These are phyloP conservation scores for Penicillium argentinense DNA, from an alignment of 495 filamentous ascomycete genomes.

Conservation along the genomic window DNA sequence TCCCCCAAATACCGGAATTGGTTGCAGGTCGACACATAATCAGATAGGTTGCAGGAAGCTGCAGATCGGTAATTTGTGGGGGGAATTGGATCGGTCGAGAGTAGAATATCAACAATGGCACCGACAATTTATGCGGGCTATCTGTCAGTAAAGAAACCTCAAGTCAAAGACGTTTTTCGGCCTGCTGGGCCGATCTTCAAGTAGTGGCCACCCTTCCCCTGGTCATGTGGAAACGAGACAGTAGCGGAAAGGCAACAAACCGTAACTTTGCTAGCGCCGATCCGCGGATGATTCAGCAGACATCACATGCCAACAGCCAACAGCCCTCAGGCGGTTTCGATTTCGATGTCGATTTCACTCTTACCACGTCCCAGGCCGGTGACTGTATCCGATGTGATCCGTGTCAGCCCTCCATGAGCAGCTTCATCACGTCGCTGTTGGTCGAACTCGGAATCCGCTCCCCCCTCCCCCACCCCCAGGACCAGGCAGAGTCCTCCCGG, in stretches of 20 bases:
- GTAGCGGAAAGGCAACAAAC: too few species aligned
- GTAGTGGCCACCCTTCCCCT: too few species aligned
- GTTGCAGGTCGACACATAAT: neutral
- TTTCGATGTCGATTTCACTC: conserved; percentile 3
- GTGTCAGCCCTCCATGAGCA: conserved; percentile 58
- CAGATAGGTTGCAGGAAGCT: conserved; percentile 4
- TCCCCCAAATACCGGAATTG: neutral
- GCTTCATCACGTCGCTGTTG: conserved; percentile 69
- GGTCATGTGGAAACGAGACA: too few species aligned
- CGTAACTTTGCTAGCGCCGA: neutral
- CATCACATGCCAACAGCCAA: conserved; percentile 24
- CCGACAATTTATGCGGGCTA: neutral
- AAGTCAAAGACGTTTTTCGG: too few species aligned
- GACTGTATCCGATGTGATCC: conserved; percentile 19
- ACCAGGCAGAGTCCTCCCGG: conserved; percentile 11
- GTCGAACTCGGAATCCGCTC: conserved; percentile 76
- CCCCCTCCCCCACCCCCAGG: conserved; percentile 50
- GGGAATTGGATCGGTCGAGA: neutral
- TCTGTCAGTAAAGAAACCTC: too few species aligned
- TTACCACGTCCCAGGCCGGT: conserved; percentile 7
- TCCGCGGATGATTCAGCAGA: conserved; percentile 20
- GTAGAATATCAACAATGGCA: conserved; percentile 1
- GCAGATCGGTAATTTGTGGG: conserved; percentile 8
- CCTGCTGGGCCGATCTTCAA: too few species aligned
- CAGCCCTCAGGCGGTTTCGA: neutral